Conservation (phyloP, 306 rosid genomes). For the Trifolium dubium region DNA sequence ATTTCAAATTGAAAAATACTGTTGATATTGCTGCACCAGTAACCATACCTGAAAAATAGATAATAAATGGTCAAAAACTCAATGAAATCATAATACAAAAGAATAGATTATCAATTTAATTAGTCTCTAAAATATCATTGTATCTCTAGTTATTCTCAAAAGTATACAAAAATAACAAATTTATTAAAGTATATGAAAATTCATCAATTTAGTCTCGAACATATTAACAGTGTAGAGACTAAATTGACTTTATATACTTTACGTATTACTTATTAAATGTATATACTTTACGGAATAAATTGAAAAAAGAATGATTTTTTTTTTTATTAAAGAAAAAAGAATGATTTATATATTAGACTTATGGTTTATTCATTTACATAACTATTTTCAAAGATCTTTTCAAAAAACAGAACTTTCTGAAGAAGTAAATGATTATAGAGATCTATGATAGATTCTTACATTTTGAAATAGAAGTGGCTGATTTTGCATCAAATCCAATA, state of each 20-base stretch:
- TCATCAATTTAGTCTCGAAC: no score
- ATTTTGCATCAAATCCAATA: slow-evolving; percentile 88
- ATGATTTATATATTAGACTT: no score
- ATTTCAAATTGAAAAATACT: slow-evolving; percentile 70
- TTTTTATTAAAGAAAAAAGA: no score
- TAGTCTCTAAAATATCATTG: no score
- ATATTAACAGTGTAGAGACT: no score
- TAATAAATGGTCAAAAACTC: not conserved
- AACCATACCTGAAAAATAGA: slow-evolving; percentile 65
- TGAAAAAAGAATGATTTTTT: not conserved
- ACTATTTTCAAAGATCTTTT: not conserved
- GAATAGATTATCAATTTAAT: no score
- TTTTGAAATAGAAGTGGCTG: slow-evolving; percentile 85
- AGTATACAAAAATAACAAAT: no score
- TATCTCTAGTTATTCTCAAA: no score
- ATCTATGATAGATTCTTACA: slow-evolving; percentile 52
- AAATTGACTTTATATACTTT: not conserved
- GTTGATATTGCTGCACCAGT: slow-evolving; percentile 90
- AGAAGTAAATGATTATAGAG: not conserved
- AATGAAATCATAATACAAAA: not conserved
- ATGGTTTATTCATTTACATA: no score
- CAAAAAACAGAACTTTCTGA: not conserved
- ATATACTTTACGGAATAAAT: no score
- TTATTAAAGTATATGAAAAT: no score
- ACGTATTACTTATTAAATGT: no score